Base-by-base conservation (phyloP, 768 basidiomycete genomes). In the Phallus indusiatus region DNA sequence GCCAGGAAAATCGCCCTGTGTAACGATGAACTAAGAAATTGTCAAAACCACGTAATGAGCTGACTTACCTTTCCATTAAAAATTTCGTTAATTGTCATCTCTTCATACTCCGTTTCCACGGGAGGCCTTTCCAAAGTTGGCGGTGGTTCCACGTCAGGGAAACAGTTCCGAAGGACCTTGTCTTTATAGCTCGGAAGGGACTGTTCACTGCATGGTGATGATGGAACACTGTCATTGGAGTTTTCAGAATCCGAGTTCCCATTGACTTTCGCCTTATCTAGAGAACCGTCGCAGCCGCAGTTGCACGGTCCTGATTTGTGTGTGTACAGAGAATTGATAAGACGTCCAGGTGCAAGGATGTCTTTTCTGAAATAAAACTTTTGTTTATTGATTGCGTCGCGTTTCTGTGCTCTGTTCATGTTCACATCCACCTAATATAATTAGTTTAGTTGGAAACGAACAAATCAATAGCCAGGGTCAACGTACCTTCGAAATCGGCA, bases 401-500 rank as follows among this genome's bases (percentile, higher is more conserved):
- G 78, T 52, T 76, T 74, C 70, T 99, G 96, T 0, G 95, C 94
- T 61, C 87, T 80, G 21, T 72, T 79, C 96, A 98, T 98, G 67
- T 99, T 99, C 71, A 90, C 90, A 68, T 99, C 94, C 47, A 98
- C 96, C 94, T 97, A 66, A 2, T 42, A 42, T 12, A 50, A 10
- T 52, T 61, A 47, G 54, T 55, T 60, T 47, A 33, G 51, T 33
- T 33, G 42, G n/a, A 28, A 47, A 56, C 51, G 49, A 28, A 28
- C 7, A 28, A 28, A 7, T 28, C 7, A 3, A 28, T 3, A 28
- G 56, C 24, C 6, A 6, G 24, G 59, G 59, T 63, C 53, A 42
- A 42, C 42, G 72, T 60, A 88, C 95, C 81, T 96, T 94, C 1
- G 94, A 96, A 49, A 99, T 97, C 2, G 96, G 96, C 61, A 98